Base-by-base conservation (phyloP, 2,329 filamentous ascomycete genomes). In the Trichophyton rubrum region DNA sequence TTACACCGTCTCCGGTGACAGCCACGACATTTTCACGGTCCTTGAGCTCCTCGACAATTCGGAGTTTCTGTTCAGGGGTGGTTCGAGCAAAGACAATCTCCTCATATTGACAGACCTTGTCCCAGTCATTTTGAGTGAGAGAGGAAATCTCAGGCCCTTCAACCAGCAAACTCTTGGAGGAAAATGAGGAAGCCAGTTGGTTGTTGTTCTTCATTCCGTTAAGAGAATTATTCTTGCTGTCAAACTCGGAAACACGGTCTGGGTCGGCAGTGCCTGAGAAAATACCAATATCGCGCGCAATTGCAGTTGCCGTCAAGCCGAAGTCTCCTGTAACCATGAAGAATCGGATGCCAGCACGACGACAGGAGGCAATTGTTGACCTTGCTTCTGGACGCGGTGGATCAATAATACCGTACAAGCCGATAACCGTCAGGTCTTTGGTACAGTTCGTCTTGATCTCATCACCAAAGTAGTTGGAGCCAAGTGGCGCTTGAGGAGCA, bases 51-150 rank as follows among this genome's bases (percentile, higher is more conserved):
- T 82, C 82, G n/a, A 91, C 87, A 63, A 90, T 90, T 33, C 86
- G 83, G 5, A 90, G 80, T 69, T 91, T 91, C 69, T 90, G 87
- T 67, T 90, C 87, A 0, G 87, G 87, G 0, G 87, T 90, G 0
- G 87, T 90, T 11, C 86, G 79, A 0, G 87, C 85, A 68, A 90
- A 90, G 9, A 90, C 85, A 43, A 90, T 85, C 67, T 90, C 87
- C 27, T 83, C 78, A 65, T 90, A 90, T 11, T 74, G 68, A 33
- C 79, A 79, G 1, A 91, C 77, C 35, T 79, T 77, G 61, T 84
- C 79, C 87, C 88, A 91, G 70, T 90, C 86, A 41, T 80, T 68
- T 8, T 86, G 82, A 61, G 82, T 86, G 2, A 90, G 78, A 0
- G 77, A 77, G 57, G 85, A 79, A 24, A 91, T 77, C 61, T 91